Percentiles rank a stretch among this genome's conserved stretches.
These are phyloP conservation scores for Aspergillus udagawae DNA, from an alignment of 2,329 filamentous ascomycete genomes.

Conservation along the genomic window DNA sequence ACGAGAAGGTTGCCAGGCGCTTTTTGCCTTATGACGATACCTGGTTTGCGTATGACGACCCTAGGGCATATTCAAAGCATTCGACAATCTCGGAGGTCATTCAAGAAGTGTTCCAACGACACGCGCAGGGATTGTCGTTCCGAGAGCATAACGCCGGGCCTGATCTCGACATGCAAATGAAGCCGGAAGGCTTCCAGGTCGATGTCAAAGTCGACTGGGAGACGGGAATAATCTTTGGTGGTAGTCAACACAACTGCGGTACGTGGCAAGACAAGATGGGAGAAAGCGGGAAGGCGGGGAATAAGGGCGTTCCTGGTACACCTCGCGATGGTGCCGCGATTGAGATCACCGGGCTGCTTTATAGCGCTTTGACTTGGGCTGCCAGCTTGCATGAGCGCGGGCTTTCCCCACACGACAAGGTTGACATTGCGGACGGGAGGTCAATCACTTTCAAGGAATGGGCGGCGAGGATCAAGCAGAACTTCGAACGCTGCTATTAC, in stretches of 20 bases:
- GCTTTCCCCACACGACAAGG: slow-evolving; percentile 68
- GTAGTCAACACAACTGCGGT: slow-evolving; percentile 90
- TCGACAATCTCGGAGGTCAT: slow-evolving; percentile 86
- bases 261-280: slow-evolving; percentile 99
- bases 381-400: slow-evolving; percentile 62
- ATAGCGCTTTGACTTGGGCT: slow-evolving; percentile 84
- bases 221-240: slow-evolving; percentile 87
- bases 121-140: slow-evolving; percentile 87
- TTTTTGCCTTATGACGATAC: slow-evolving; percentile 96
- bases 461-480: slow-evolving; percentile 73
- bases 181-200: slow-evolving; percentile 84
- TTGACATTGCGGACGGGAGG: slow-evolving; percentile 61
- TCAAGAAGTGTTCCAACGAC: slow-evolving; percentile 87
- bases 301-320: slow-evolving; percentile 92
- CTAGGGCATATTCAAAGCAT: slow-evolving; percentile 77
- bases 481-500: slow-evolving; percentile 91
- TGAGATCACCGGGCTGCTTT: slow-evolving; percentile 90
- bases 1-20: slow-evolving; percentile 72
- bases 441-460: slow-evolving; percentile 70
- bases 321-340: slow-evolving; percentile 92
- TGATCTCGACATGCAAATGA: slow-evolving; percentile 88
- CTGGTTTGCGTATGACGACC: slow-evolving; percentile 80
- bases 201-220: slow-evolving; percentile 88
- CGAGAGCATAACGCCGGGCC: slow-evolving; percentile 91
- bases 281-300: slow-evolving; percentile 86